Conservation (phyloP, 192 early-diverging fungal genomes). For the Kappamyces sp. region DNA sequence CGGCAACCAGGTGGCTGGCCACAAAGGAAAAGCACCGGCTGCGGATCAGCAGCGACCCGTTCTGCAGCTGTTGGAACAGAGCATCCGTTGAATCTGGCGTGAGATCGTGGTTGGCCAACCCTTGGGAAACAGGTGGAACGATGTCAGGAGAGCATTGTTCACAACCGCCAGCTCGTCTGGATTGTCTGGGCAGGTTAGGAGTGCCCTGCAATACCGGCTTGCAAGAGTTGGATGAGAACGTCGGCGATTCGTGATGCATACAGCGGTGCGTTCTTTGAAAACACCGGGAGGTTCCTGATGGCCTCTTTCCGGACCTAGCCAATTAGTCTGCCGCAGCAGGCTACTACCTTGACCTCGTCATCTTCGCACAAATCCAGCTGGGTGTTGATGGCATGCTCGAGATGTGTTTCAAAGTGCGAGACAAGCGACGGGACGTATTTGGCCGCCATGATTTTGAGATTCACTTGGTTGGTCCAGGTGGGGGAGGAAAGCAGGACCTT, state of each 20-base stretch:
- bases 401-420: not conserved
- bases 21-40: too few relatives aligned
- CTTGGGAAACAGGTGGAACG: not conserved
- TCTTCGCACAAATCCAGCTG: constrained; percentile 9
- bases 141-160: not conserved
- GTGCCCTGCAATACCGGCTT: constrained; percentile 3
- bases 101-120: not conserved
- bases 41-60: too few relatives aligned
- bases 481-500: not conserved
- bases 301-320: constrained; percentile 1
- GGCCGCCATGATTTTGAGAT: not conserved
- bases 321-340: too few relatives aligned
- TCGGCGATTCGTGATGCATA: constrained; percentile 6
- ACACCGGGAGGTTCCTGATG: constrained; percentile 2
- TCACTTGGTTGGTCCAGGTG: not conserved
- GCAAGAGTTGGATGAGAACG: constrained; percentile 1
- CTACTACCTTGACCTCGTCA: not conserved
- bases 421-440: not conserved
- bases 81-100: constrained; percentile 1
- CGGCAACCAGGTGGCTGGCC: too few relatives aligned
- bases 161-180: not conserved
- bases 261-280: constrained; percentile 3
- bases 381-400: not conserved
- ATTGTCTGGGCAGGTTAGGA: not conserved
- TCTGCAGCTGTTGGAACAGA: not conserved